phyloP scores from a whole-genome alignment of 2,329 filamentous ascomycete species.

The Colletotrichum spinosum region DNA sequence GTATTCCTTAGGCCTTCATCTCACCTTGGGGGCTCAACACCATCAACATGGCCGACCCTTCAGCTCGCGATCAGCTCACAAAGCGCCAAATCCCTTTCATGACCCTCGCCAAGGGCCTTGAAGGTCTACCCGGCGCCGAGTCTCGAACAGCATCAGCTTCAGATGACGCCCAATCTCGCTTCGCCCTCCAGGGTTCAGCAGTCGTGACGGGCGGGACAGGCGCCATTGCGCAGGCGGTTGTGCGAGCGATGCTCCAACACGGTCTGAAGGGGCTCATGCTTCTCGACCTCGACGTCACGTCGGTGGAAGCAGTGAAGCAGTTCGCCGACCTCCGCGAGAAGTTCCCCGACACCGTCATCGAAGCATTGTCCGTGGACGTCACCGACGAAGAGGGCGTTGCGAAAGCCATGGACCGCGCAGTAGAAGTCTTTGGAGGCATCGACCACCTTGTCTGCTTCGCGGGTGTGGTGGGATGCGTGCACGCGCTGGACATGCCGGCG shows the following conservation, averaged over 20 bases:
- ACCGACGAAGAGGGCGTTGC: slow-evolving; percentile 65
- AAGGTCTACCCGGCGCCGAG: slow-evolving; percentile 28
- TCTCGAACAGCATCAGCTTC: slow-evolving; percentile 23
- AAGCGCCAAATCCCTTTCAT: slow-evolving; percentile 44
- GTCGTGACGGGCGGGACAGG: slow-evolving; percentile 76
- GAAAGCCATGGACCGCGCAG: slow-evolving; percentile 66
- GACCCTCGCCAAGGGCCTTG: slow-evolving; percentile 38
- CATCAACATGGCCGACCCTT: slow-evolving; percentile 18
- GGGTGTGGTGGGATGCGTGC: slow-evolving; percentile 73
- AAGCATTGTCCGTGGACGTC: slow-evolving; percentile 67
- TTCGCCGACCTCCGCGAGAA: slow-evolving; percentile 60
- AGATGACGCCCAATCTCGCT: slow-evolving; percentile 40
- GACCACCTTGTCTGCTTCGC: slow-evolving; percentile 71
- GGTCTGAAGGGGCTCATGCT: slow-evolving; percentile 69
- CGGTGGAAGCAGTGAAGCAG: slow-evolving; percentile 43
- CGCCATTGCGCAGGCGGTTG: slow-evolving; percentile 69
- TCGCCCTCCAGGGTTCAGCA: slow-evolving; percentile 46
- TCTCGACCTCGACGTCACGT: slow-evolving; percentile 66
- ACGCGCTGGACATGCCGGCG: slow-evolving; percentile 69
- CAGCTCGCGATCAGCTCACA: slow-evolving; percentile 37
- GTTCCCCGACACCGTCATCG: slow-evolving; percentile 66
- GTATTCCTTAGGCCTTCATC: neutral
- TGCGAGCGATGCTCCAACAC: slow-evolving; percentile 78
- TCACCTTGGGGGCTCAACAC: neutral
- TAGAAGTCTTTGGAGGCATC: slow-evolving; percentile 73